Evolutionary conservation across 2,329 filamentous ascomycete genomes (phyloP).

Genomic region (Calonectria honghensis): DNA sequence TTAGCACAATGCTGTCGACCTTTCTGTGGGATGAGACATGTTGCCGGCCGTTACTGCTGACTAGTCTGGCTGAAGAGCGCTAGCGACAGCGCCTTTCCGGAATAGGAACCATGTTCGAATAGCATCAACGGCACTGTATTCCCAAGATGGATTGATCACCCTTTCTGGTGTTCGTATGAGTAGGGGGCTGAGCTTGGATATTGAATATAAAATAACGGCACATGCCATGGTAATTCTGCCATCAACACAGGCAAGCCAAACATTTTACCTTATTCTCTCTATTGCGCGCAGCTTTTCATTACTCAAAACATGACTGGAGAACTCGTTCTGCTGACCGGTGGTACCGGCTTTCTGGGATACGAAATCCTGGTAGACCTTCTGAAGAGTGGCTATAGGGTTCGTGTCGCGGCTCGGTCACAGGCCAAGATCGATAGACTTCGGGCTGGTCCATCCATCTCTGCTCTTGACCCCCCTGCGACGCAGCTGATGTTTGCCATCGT

Average conservation of each 20-base stretch:
- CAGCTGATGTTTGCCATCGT: constrained; percentile 57
- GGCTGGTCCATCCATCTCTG: constrained; percentile 35
- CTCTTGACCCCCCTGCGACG: constrained; percentile 35
- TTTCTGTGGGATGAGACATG: constrained; percentile 23
- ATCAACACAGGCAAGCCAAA: neutral
- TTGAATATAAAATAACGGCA: constrained; percentile 9
- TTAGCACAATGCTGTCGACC: neutral
- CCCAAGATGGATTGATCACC: neutral
- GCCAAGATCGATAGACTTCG: constrained; percentile 15
- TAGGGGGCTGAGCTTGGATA: neutral
- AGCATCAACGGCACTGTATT: constrained; percentile 2
- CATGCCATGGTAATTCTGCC: neutral
- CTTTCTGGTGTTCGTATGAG: constrained; percentile 3
- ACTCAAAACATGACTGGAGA: constrained; percentile 28
- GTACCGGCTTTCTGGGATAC: constrained; percentile 30
- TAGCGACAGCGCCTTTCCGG: neutral
- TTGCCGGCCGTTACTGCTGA: neutral
- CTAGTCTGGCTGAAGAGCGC: neutral
- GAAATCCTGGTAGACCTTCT: constrained; percentile 22
- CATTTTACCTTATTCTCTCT: neutral
- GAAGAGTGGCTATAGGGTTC: constrained; percentile 30
- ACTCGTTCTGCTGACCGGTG: constrained; percentile 35
- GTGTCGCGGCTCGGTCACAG: constrained; percentile 25
- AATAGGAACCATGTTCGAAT: constrained; percentile 30
- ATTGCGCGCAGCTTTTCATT: neutral